Percentiles rank a stretch among this genome's conserved stretches.
Conservation (phyloP, 2,329 filamentous ascomycete species). For the Ceratocystis huliohia region DNA sequence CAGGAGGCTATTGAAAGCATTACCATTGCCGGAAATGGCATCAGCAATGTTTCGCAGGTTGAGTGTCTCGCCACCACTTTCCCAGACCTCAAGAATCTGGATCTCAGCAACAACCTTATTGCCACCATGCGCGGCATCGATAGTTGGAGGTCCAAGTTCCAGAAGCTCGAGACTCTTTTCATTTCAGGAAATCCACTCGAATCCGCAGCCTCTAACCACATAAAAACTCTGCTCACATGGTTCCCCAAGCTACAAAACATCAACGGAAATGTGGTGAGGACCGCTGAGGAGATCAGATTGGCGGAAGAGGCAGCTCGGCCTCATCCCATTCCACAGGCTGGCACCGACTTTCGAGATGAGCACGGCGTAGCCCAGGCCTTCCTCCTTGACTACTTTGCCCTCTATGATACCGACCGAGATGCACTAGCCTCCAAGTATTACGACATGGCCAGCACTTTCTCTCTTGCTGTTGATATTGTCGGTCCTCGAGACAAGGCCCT, state of each 20-base stretch:
- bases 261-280: conserved; percentile 62
- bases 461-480: conserved; percentile 55
- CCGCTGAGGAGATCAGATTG: conserved; percentile 53
- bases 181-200: conserved; percentile 66
- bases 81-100: conserved; percentile 75
- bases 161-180: conserved; percentile 66
- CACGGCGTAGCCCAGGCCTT: conserved; percentile 64
- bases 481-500: conserved; percentile 38
- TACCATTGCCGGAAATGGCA: conserved; percentile 66
- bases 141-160: conserved; percentile 69
- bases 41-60: conserved; percentile 59
- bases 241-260: conserved; percentile 69
- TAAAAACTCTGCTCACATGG: conserved; percentile 60
- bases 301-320: conserved; percentile 38
- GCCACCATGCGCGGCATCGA: conserved; percentile 53
- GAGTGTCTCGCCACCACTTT: conserved; percentile 66
- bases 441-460: conserved; percentile 63
- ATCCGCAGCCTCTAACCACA: conserved; percentile 44
- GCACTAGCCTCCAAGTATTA: conserved; percentile 56
- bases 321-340: conserved; percentile 47
- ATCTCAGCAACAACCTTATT: conserved; percentile 75
- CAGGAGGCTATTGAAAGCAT: conserved; percentile 70
- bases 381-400: conserved; percentile 57
- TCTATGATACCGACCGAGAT: conserved; percentile 60
- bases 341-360: conserved; percentile 61